Conservation (phyloP, 2,329 filamentous ascomycete species). For the Colletotrichum musicola region DNA sequence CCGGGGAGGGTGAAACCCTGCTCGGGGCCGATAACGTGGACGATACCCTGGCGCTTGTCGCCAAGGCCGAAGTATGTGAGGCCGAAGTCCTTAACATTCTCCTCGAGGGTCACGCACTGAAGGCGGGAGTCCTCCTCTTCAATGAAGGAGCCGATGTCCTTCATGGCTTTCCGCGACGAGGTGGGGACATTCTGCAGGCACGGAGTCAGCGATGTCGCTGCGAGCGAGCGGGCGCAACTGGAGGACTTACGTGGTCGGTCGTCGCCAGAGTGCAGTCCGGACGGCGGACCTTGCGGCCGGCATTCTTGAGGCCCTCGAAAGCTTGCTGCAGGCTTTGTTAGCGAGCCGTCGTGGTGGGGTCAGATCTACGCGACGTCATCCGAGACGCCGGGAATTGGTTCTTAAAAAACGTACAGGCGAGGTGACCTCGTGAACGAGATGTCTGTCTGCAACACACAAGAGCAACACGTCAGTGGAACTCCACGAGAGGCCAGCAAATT, state of each 20-base stretch:
- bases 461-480: slow-evolving; percentile 13
- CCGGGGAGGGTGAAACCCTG: slow-evolving; percentile 98
- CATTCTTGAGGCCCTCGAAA: slow-evolving; percentile 94
- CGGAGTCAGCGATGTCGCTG: slow-evolving; percentile 4
- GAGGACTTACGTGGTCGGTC: slow-evolving; percentile 86
- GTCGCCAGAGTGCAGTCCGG: slow-evolving; percentile 97
- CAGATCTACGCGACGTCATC: slow-evolving; percentile 31
- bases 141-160: slow-evolving; percentile 93
- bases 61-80: slow-evolving; percentile 97
- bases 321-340: slow-evolving; percentile 76
- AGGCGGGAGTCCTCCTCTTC: slow-evolving; percentile 92
- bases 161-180: slow-evolving; percentile 89
- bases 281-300: slow-evolving; percentile 86
- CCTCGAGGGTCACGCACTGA: slow-evolving; percentile 95
- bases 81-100: slow-evolving; percentile 97
- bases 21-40: slow-evolving; percentile 98
- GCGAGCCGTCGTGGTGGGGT: slow-evolving; percentile 26
- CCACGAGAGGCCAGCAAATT: neutral
- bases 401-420: slow-evolving; percentile 74
- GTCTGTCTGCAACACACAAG: slow-evolving; percentile 74
- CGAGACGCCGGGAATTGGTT: neutral
- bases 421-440: slow-evolving; percentile 98
- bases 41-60: slow-evolving; percentile 97
- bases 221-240: neutral
- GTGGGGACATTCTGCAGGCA: slow-evolving; percentile 87